Percentiles rank a stretch among this genome's conserved stretches.
Evolutionary conservation across 176 grass and related monocot genomes (phyloP).

Genomic region (Musa schizocarpa): DNA sequence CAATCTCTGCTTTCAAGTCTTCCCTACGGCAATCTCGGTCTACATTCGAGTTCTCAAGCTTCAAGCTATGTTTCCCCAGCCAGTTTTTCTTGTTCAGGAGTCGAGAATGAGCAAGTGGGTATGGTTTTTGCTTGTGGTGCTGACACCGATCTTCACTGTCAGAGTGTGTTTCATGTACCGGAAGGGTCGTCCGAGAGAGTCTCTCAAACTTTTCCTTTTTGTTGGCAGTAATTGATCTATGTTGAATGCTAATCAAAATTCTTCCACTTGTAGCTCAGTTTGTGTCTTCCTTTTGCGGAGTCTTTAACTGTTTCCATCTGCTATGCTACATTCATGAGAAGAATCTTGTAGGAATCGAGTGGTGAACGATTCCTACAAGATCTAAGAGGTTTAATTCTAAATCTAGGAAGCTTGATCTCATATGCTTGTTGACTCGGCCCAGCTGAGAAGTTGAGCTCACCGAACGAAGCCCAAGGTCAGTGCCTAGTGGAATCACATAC

Average conservation of each 20-base stretch:
- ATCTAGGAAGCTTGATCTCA: too few species aligned
- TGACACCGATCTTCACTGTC: slow-evolving; percentile 5
- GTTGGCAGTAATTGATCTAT: slow-evolving; percentile 23
- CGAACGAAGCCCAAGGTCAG: too few species aligned
- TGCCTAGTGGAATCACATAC: too few species aligned
- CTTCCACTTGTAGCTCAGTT: not conserved
- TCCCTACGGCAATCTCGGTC: slow-evolving; percentile 1
- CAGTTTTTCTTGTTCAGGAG: not conserved
- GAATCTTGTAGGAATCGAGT: too few species aligned
- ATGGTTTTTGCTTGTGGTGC: not conserved
- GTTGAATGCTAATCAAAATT: not conserved
- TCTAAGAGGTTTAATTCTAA: too few species aligned
- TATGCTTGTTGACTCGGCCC: too few species aligned
- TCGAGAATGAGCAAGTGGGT: not conserved
- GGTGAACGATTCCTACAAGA: too few species aligned
- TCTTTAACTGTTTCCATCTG: too few species aligned
- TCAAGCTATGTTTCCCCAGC: not conserved
- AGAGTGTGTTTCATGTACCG: slow-evolving; percentile 12
- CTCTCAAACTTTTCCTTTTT: slow-evolving; percentile 35
- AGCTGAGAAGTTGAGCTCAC: too few species aligned
- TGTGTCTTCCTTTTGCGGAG: too few species aligned
- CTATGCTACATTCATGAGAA: too few species aligned
- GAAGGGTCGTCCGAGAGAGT: slow-evolving; percentile 15
- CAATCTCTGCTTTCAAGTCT: slow-evolving; percentile 22
- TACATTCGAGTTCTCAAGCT: not conserved